Evolutionary conservation across 2,329 filamentous ascomycete genomes (phyloP), one percentile per base, ranked within the genome.

Genomic region (Pezicula rhizophila): DNA sequence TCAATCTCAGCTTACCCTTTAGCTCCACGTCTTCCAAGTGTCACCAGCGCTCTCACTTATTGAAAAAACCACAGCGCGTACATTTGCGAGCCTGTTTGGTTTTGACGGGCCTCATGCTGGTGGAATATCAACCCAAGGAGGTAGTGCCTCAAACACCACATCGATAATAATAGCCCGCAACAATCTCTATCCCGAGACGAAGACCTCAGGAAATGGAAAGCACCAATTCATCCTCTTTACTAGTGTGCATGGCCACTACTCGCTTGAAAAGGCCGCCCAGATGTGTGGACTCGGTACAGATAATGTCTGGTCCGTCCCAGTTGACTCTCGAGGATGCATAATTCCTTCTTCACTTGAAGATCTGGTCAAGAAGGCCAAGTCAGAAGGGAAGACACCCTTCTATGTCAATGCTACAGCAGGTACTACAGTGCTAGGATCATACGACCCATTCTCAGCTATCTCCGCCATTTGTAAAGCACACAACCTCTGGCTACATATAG

Each of bases 381-480:
- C 64, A 0, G 75, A 82, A 44, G 89, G 87, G 31, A 81, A 84
- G 63, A 93, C 87, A 1, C 92, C 93, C 0, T 86, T 99, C 52
- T 96, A 95, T 68, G 88, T 97, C 64, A 97, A 96, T 64, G 87
- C 91, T 5, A 97, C 93, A 0, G 92, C 93, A 0, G 93, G 93
- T 15, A 96, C 92, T 1, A 99, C 93, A 0, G 92, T 97, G 2
- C 74, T 92, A 54, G 93, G 93, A 14, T 89, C 87, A 1, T 99
- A 85, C 64, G 92, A 96, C 61, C 87, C 88, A 0, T 84, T 96
- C 58, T 67, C 74, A 11, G 78, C 77, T 2, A 84, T 96, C 53
- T 76, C 84, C 0, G 72, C 71, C 25, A 74, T 96, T 15, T 93
- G 88, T 69, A 77, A 79, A 55, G 75, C 77, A 51, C 76, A 89